Evolutionary conservation across 2,329 filamentous ascomycete genomes (phyloP).

Genomic region (Calycina herbarum): DNA sequence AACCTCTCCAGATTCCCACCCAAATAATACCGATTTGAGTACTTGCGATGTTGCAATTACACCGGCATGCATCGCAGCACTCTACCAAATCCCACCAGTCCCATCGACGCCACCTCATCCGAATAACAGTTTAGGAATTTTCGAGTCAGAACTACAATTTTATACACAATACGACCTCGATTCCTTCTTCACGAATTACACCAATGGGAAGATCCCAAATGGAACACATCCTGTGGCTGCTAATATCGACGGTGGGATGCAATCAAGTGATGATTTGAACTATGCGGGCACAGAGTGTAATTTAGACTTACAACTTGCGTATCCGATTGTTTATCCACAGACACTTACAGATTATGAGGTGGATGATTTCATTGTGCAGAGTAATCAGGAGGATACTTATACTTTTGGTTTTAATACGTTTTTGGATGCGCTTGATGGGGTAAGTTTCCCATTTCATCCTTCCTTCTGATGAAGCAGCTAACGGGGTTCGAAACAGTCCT

Average conservation of each 20-base stretch:
- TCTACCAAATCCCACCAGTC: constrained; percentile 50
- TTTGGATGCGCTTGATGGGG: constrained; percentile 47
- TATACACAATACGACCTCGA: constrained; percentile 37
- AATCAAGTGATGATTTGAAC: constrained; percentile 18
- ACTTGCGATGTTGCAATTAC: constrained; percentile 44
- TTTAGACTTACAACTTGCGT: constrained; percentile 47
- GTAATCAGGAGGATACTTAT: constrained; percentile 19
- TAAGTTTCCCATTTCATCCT: constrained; percentile 9
- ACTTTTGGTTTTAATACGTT: constrained; percentile 45
- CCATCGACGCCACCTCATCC: constrained; percentile 14
- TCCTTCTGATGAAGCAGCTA: not conserved
- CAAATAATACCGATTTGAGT: not conserved
- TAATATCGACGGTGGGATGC: constrained; percentile 11
- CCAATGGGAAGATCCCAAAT: constrained; percentile 27
- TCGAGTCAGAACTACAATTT: constrained; percentile 3
- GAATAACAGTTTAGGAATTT: constrained; percentile 9
- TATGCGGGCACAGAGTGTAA: constrained; percentile 26
- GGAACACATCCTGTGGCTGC: constrained; percentile 11
- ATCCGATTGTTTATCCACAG: constrained; percentile 50
- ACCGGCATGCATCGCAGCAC: constrained; percentile 53
- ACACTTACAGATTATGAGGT: constrained; percentile 47
- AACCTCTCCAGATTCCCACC: not conserved
- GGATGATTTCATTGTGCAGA: constrained; percentile 32
- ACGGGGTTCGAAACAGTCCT: constrained; percentile 26
- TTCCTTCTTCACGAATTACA: constrained; percentile 47